Evolutionary conservation across 495 filamentous ascomycete genomes (phyloP).

Genomic region (Sordaria brevicollis): DNA sequence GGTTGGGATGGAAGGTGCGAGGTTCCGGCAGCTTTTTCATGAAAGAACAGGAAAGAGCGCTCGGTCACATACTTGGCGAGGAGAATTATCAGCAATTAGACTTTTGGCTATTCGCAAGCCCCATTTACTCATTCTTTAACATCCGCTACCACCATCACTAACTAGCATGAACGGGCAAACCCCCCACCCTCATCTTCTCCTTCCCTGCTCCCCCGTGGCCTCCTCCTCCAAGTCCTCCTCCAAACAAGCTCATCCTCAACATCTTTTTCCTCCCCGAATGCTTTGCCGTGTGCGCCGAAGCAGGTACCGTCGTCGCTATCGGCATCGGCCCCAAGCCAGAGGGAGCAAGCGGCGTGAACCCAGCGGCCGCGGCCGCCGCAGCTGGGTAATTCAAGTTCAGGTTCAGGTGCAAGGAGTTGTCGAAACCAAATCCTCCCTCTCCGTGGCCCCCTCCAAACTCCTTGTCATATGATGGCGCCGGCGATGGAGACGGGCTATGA

Average conservation of each 20-base stretch:
- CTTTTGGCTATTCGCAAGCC: too few species aligned
- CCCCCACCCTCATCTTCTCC: not conserved
- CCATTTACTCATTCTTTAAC: not conserved
- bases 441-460: not conserved
- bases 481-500: too few species aligned
- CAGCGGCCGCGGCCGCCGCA: not conserved
- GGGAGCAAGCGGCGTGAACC: not conserved
- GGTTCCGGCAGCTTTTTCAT: too few species aligned
- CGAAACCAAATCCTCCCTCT: not conserved
- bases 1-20: too few species aligned
- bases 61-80: too few species aligned
- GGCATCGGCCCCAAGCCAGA: not conserved
- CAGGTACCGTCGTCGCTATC: not conserved
- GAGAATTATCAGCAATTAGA: too few species aligned
- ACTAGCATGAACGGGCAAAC: not conserved
- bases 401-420: not conserved
- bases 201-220: not conserved
- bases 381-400: not conserved
- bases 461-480: not conserved
- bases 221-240: not conserved
- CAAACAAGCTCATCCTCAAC: not conserved
- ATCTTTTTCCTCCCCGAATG: not conserved
- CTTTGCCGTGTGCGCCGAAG: not conserved
- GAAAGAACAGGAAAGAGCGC: too few species aligned
- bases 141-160: not conserved